Evolutionary conservation across 2,329 filamentous ascomycete genomes (phyloP).

Genomic region (Penicillium sp.): DNA sequence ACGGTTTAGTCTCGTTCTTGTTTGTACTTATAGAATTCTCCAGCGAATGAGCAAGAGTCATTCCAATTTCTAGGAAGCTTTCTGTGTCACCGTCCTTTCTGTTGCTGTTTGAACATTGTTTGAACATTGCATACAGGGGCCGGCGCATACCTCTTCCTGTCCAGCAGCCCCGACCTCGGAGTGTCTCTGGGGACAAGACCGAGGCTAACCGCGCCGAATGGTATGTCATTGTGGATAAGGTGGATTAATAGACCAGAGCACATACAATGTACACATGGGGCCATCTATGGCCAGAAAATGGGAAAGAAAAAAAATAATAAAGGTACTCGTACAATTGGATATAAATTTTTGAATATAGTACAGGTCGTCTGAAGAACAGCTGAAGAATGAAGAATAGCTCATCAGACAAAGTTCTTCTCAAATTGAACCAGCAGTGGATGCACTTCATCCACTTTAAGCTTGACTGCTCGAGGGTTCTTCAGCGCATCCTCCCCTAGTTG

Average conservation of each 20-base stretch:
- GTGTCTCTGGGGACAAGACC: slow-evolving; percentile 6
- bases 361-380: no score
- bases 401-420: slow-evolving; percentile 43
- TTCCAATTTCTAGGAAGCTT: background rate
- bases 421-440: slow-evolving; percentile 42
- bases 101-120: no score
- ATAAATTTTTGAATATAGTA: slow-evolving; percentile 5
- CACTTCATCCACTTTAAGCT: slow-evolving; percentile 41
- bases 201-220: slow-evolving; percentile 18
- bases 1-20: background rate
- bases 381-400: background rate
- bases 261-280: no score
- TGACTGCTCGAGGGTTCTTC: slow-evolving; percentile 40
- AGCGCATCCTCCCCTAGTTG: slow-evolving; percentile 32
- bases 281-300: no score
- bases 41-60: background rate
- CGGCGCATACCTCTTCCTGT: no score
- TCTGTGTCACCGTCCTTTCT: slow-evolving; percentile 2
- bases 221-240: slow-evolving; percentile 5
- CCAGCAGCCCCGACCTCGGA: slow-evolving; percentile 21
- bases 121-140: no score
- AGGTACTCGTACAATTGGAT: background rate
- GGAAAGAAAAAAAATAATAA: no score
- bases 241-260: slow-evolving; percentile 12
- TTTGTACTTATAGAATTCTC: background rate